Evolutionary conservation across 2,329 filamentous ascomycete species (phyloP).

Genomic region (Colletotrichum shisoi): DNA sequence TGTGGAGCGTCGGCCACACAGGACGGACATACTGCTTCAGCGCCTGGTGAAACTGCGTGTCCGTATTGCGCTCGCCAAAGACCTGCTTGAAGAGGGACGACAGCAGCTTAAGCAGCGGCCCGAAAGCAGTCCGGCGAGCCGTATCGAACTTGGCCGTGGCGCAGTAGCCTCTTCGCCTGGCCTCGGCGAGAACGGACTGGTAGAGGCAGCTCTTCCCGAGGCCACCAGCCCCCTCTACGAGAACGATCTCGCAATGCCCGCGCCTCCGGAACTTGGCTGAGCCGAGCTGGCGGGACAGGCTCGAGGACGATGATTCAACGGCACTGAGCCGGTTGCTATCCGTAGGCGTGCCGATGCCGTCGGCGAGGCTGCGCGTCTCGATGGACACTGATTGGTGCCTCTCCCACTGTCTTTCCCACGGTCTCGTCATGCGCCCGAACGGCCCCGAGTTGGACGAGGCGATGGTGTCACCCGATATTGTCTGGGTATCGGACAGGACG

Average conservation of each 20-base stretch:
- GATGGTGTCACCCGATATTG: conserved; percentile 55
- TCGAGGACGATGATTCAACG: conserved; percentile 58
- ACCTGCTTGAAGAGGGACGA: conserved; percentile 73
- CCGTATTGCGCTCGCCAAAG: conserved; percentile 71
- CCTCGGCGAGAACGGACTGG: conserved; percentile 68
- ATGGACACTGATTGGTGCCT: conserved; percentile 60
- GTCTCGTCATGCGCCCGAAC: conserved; percentile 51
- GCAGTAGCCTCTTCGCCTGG: conserved; percentile 68
- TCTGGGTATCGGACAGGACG: conserved; percentile 52
- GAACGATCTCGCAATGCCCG: conserved; percentile 70
- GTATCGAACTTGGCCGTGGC: conserved; percentile 73
- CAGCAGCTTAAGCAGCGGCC: conserved; percentile 69
- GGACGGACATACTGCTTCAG: conserved; percentile 70
- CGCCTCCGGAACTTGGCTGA: conserved; percentile 66
- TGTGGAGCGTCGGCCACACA: conserved; percentile 70
- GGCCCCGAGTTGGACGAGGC: conserved; percentile 57
- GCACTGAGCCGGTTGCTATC: conserved; percentile 56
- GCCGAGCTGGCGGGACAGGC: conserved; percentile 63
- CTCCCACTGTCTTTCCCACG: conserved; percentile 66
- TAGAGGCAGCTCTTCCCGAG: conserved; percentile 72
- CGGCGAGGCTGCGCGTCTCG: conserved; percentile 58
- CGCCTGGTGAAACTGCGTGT: conserved; percentile 68
- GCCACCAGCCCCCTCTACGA: conserved; percentile 68
- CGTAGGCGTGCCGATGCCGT: conserved; percentile 50
- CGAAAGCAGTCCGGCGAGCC: conserved; percentile 67